A percentile compares a stretch with the other conserved stretches of the same genome.
phyloP scores from a whole-genome alignment of 2,329 filamentous ascomycete species.

The Aspergillus ochraceoroseus region DNA sequence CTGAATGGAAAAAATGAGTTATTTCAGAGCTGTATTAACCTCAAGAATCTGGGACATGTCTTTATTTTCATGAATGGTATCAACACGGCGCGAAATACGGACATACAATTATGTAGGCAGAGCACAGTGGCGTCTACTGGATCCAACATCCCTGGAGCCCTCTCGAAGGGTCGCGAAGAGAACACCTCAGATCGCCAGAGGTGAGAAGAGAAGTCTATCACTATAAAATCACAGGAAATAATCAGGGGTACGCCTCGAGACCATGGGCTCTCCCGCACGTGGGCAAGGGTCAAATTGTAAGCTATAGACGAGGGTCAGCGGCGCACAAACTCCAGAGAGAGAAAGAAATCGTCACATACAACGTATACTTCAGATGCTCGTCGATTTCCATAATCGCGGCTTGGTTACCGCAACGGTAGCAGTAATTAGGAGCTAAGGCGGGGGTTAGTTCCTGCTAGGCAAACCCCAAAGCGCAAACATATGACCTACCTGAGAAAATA shows the following conservation, averaged over 20 bases:
- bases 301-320: slow-evolving; percentile 53
- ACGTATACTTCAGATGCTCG: slow-evolving; percentile 98
- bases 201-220: slow-evolving; percentile 31
- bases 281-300: slow-evolving; percentile 99
- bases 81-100: slow-evolving; percentile 36
- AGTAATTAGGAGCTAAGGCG: slow-evolving; percentile 73
- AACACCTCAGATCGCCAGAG: slow-evolving; percentile 21
- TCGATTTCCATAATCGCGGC: slow-evolving; percentile 99
- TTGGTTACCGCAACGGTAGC: slow-evolving; percentile 98
- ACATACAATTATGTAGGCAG: slow-evolving; percentile 35
- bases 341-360: slow-evolving; percentile 60
- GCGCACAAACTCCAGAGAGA: no score
- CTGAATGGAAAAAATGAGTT: no score
- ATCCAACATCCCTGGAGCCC: slow-evolving; percentile 28
- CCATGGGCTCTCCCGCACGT: slow-evolving; percentile 95
- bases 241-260: slow-evolving; percentile 92
- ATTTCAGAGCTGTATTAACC: not conserved
- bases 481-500: slow-evolving; percentile 79
- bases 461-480: not conserved
- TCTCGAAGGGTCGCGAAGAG: slow-evolving; percentile 24
- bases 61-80: slow-evolving; percentile 43
- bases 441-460: slow-evolving; percentile 18
- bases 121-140: slow-evolving; percentile 28
- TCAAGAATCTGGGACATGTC: slow-evolving; percentile 23
- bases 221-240: slow-evolving; percentile 76